Evolutionary conservation across 2,329 filamentous ascomycete genomes (phyloP).

Genomic region (Fusarium mexicanum): DNA sequence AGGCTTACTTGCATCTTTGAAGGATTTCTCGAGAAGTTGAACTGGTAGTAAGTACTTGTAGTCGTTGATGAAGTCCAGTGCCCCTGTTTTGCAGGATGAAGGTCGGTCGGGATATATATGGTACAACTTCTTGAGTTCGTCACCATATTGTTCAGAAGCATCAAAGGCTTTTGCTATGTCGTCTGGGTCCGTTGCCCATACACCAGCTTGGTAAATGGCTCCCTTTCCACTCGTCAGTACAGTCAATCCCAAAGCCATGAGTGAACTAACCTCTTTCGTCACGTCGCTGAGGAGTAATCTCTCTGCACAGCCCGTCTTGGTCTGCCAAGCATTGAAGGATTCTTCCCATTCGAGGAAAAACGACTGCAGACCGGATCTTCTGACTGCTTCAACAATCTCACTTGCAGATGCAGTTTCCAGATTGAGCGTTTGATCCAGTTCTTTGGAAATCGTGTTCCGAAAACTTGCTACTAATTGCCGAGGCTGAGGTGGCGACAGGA

Average conservation of each 20-base stretch:
- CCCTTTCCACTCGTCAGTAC: neutral
- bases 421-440: slow-evolving; percentile 34
- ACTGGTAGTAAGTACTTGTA: slow-evolving; percentile 45
- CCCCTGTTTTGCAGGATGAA: slow-evolving; percentile 52
- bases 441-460: neutral
- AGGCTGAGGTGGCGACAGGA: slow-evolving; percentile 54
- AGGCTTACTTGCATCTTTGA: slow-evolving; percentile 40
- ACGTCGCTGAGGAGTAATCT: neutral
- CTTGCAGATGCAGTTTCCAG: neutral
- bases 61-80: slow-evolving; percentile 52
- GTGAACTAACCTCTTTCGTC: neutral
- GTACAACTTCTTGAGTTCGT: slow-evolving; percentile 52
- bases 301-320: neutral
- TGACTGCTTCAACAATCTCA: slow-evolving; percentile 1
- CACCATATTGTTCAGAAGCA: slow-evolving; percentile 18
- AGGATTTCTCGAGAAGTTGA: neutral
- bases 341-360: slow-evolving; percentile 23
- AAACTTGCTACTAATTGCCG: neutral
- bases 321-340: neutral
- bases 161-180: neutral
- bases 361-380: neutral
- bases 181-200: accelerated
- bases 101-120: slow-evolving; percentile 52
- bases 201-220: neutral
- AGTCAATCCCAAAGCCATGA: accelerated